Conservation (phyloP, 2,329 filamentous ascomycete species). For the Apiospora malaysiana region DNA sequence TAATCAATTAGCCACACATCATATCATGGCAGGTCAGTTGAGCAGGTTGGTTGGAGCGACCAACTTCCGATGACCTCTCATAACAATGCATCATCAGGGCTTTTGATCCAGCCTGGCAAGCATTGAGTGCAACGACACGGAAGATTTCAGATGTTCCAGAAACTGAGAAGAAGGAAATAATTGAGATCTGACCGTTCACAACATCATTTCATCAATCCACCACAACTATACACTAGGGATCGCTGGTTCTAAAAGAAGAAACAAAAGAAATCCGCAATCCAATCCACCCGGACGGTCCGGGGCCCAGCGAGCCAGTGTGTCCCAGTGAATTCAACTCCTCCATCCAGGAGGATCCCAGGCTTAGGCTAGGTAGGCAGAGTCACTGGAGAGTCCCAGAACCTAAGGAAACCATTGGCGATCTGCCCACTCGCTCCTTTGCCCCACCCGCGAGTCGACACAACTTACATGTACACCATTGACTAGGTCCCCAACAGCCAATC, state of each 20-base stretch:
- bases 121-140: background rate
- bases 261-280: background rate
- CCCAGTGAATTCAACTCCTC: background rate
- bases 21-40: too few relatives aligned
- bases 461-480: background rate
- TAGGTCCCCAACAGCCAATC: background rate
- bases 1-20: conserved; percentile 2
- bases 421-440: background rate
- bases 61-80: background rate
- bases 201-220: background rate
- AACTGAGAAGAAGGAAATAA: background rate
- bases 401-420: conserved; percentile 1
- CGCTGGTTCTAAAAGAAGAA: background rate
- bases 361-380: background rate
- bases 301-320: too few relatives aligned
- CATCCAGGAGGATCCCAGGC: background rate
- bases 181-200: background rate
- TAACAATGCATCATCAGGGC: background rate
- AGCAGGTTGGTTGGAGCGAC: background rate
- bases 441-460: background rate
- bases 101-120: background rate
- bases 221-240: background rate
- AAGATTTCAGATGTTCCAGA: background rate
- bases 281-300: background rate
- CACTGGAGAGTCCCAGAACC: background rate